Conservation (phyloP, 2,329 filamentous ascomycete species). For the Monosporascus cannonballus region DNA sequence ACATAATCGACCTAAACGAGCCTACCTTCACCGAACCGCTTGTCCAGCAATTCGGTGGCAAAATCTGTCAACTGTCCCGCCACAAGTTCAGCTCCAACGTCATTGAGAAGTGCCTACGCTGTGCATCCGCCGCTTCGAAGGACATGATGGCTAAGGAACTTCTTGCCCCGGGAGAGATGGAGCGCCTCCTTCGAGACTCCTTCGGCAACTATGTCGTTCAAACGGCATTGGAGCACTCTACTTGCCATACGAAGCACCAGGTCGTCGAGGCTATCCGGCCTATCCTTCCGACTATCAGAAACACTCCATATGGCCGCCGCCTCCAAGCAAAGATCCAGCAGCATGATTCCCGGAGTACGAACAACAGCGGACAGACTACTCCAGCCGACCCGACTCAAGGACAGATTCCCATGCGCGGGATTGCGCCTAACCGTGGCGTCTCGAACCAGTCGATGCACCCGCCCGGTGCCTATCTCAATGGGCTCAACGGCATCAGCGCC, state of each 20-base stretch:
- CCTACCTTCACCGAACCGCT: conserved; percentile 82
- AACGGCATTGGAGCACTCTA: conserved; percentile 84
- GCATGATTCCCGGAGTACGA: conserved; percentile 42
- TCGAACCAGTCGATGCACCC: conserved; percentile 33
- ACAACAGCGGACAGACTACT: conserved; percentile 43
- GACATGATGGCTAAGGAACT: conserved; percentile 84
- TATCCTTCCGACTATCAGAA: conserved; percentile 75
- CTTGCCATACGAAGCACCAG: conserved; percentile 63
- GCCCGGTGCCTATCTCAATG: conserved; percentile 25
- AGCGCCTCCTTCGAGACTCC: conserved; percentile 82
- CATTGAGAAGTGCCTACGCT: conserved; percentile 92
- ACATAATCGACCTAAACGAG: conserved; percentile 93
- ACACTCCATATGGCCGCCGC: conserved; percentile 89
- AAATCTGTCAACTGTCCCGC: conserved; percentile 68
- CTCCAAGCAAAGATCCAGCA: conserved; percentile 81
- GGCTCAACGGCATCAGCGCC: conserved; percentile 24
- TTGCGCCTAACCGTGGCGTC: conserved; percentile 36
- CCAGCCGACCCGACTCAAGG: conserved; percentile 48
- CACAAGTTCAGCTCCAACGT: conserved; percentile 99
- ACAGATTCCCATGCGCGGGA: conserved; percentile 43
- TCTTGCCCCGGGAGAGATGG: conserved; percentile 66
- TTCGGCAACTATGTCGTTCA: conserved; percentile 98
- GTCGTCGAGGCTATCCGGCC: conserved; percentile 83
- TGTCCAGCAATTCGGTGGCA: conserved; percentile 71
- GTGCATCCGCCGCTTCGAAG: conserved; percentile 67